Percentiles rank a stretch among this genome's conserved stretches.
phyloP scores from a whole-genome alignment of 2,329 filamentous ascomycete species.

The Fusarium subglutinans region DNA sequence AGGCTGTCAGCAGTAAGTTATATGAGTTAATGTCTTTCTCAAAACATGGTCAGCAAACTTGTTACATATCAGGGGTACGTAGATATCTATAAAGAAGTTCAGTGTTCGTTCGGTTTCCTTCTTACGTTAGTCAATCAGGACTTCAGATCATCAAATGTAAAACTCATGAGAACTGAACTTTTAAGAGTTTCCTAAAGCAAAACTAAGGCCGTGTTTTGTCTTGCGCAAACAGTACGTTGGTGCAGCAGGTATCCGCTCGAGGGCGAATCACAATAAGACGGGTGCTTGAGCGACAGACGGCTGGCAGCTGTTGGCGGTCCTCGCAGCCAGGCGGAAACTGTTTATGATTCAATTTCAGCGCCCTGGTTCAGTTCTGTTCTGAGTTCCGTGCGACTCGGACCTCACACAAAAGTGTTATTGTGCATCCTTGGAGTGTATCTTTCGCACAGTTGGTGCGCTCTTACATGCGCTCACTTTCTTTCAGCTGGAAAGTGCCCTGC shows the following conservation, averaged over 20 bases:
- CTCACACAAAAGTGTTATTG: constrained; percentile 22
- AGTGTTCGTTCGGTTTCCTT: background rate
- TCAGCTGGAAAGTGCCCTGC: constrained; percentile 1
- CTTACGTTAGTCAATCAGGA: background rate
- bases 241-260: constrained; percentile 23
- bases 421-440: constrained; percentile 21
- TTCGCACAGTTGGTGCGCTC: constrained; percentile 19
- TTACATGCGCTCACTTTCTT: constrained; percentile 25
- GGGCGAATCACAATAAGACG: constrained; percentile 25
- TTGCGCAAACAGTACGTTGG: background rate
- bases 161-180: background rate
- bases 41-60: background rate
- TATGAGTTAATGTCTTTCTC: background rate
- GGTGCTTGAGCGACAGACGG: constrained; percentile 19
- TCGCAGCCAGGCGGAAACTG: background rate
- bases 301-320: constrained; percentile 36
- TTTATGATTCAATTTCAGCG: constrained; percentile 26
- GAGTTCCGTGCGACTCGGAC: constrained; percentile 27
- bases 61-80: background rate
- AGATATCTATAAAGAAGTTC: too few relatives aligned
- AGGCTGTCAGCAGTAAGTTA: background rate
- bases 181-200: background rate
- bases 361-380: constrained; percentile 5
- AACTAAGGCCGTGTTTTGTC: background rate
- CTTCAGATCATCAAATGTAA: background rate